Base-by-base conservation (phyloP, 1,284 basidiomycete species). In the Earliella scabrosa region DNA sequence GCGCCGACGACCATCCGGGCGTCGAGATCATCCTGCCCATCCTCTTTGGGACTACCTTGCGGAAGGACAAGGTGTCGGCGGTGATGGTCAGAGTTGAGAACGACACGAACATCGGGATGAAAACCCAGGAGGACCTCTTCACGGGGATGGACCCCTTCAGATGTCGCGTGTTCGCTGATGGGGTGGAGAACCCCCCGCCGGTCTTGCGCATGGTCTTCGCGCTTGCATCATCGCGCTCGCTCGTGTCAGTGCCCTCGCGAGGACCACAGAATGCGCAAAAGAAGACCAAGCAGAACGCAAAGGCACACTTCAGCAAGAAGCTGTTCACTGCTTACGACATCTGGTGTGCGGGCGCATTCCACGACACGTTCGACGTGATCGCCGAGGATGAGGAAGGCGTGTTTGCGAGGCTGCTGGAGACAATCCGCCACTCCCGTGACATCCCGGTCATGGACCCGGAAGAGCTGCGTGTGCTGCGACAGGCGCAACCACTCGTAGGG, bases 51-150 rank as follows among this genome's bases (percentile, higher is more conserved):
- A 45, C 5, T 1, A 18, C 7, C 8, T 21, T 45, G 44, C 6
- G 18, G 27, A 29, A 36, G 38, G 45, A 13, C 50, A 61, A 68
- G 24, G 59, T 70, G 29, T 53, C 58, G 24, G 66, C 59, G 16
- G 60, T 72, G 44, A 38, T 72, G 16, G 46, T 64, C 18, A 69
- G 71, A 51, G 58, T 60, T 35, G 73, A 65, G 60, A 72, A 69
- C 46, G 62, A 68, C 24, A 31, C 31, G 29, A 18, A 35, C 20
- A 49, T 39, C 46, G 26, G 24, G n/a, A 35, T 35, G 3, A 40
- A 36, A 18, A 23, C 45, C 23, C 20, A 45, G 26, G 11, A 20
- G 11, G 18, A 24, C 24, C 18, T 52, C 34, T 52, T 52, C 35
- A 20, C 44, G 26, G 18, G 7, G 10, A 53, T 53, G 51, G 21